Percentiles rank a stretch among this genome's conserved stretches.
Conservation (phyloP, 768 basidiomycete genomes). For the Rhizopogon salebrosus region DNA sequence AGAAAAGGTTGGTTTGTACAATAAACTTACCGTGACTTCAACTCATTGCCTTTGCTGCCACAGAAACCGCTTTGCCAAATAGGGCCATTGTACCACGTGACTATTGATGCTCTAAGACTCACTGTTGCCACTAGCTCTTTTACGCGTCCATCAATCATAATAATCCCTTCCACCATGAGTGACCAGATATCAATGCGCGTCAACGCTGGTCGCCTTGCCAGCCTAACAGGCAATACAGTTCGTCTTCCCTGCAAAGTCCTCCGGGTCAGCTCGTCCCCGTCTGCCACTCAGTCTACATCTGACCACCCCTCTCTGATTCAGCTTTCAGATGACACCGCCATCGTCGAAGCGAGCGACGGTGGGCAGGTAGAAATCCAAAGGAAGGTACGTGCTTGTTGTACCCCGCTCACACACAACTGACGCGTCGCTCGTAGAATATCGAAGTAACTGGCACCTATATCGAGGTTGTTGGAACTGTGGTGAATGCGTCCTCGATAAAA, state of each 20-base stretch:
- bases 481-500: constrained; percentile 51
- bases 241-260: constrained; percentile 59
- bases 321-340: constrained; percentile 39
- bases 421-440: constrained; percentile 28
- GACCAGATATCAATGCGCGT: constrained; percentile 44
- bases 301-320: constrained; percentile 13
- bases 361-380: constrained; percentile 51
- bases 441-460: constrained; percentile 49
- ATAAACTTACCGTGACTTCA: constrained; percentile 3
- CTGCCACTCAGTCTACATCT: not conserved
- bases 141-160: too few relatives aligned
- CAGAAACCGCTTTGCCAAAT: constrained; percentile 12
- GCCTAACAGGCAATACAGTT: constrained; percentile 50
- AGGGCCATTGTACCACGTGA: not conserved
- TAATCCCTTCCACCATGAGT: constrained; percentile 8
- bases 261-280: constrained; percentile 31
- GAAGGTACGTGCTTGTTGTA: constrained; percentile 27
- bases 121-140: too few relatives aligned
- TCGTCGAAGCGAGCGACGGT: constrained; percentile 65
- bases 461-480: constrained; percentile 64
- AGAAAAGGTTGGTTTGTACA: not conserved
- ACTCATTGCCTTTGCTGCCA: constrained; percentile 8
- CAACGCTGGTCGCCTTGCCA: constrained; percentile 53
- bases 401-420: not conserved
- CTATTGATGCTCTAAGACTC: too few relatives aligned